Evolutionary conservation across 495 filamentous ascomycete species (phyloP), one percentile per base, ranked within the genome.

Genomic region (Filosporella fistucella): DNA sequence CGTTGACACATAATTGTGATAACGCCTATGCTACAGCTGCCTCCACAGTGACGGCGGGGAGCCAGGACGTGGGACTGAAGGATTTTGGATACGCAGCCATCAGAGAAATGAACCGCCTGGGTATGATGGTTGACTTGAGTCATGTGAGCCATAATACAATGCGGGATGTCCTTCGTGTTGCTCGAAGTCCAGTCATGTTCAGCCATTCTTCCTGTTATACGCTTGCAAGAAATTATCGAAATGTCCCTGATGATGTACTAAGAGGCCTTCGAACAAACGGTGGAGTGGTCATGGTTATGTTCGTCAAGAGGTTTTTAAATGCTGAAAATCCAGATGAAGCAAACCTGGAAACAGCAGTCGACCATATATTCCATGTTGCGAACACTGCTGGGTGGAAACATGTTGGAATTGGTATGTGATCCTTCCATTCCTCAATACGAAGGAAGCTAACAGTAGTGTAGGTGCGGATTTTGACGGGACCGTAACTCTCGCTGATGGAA

Each of bases 21-120:
- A 69, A 65, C 47, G 43, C 55, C 1, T 68, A 58, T 41, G 65
- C 38, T 78, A 90, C 58, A 72, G 82, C 23, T 74, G 84, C 52
- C 14, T 57, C 51, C n/a, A 61, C 54, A 13, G 55, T 83, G 9
- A 57, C 47, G 1, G 45, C 47, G 4, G 47, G 44, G 1, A 52
- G 48, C 10, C 12, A 32, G 14, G 54, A 63, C 36, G 35, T 20
- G 1, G 63, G 58, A 1, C 29, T 62, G 8, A 54, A 46, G 1
- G 35, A 49, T 34, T 23, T 57, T 7, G 58, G 63, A 4, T 45
- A 38, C 23, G 52, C 47, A 3, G 67, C 96, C 6, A 68, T 90
- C 46, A 59, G 64, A 25, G 86, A 91, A 66, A 91, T 91, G 86
- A 91, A 89, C 58, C 71, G 86, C 3, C 63, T 89, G 21, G 86